These are phyloP conservation scores for Aureobasidium sp. DNA, from an alignment of 2,329 filamentous ascomycete species.

Conservation along the genomic window DNA sequence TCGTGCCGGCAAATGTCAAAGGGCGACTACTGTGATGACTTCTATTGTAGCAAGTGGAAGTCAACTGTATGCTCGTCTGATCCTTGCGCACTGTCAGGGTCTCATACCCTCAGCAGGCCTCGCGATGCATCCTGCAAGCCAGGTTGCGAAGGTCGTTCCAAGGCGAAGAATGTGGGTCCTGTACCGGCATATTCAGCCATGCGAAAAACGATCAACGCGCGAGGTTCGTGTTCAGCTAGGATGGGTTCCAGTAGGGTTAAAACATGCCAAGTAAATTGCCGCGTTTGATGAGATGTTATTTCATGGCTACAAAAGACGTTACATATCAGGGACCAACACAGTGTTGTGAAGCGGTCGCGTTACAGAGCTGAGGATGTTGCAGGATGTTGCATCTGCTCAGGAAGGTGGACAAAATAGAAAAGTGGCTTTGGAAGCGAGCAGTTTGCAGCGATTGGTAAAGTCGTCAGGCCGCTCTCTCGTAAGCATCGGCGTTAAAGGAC, in stretches of 20 bases:
- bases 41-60: neutral
- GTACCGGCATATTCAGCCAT: neutral
- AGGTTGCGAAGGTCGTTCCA: neutral
- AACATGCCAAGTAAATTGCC: neutral
- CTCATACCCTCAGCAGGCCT: neutral
- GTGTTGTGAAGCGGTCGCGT: neutral
- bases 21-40: neutral
- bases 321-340: neutral
- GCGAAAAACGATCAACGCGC: neutral
- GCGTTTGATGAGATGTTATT: conserved; percentile 1
- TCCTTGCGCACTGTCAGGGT: neutral
- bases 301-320: neutral
- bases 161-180: conserved; percentile 1
- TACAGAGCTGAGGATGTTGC: neutral
- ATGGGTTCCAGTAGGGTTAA: neutral
- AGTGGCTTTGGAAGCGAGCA: neutral
- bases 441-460: neutral
- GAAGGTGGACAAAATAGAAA: neutral
- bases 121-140: neutral
- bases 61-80: neutral
- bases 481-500: conserved; percentile 3
- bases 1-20: neutral
- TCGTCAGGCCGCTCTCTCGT: neutral
- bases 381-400: neutral
- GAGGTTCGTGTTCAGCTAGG: conserved; percentile 1